Evolutionary conservation across 2,329 filamentous ascomycete genomes (phyloP), one percentile per base, ranked within the genome.

Genomic region (Lachnellula hyalina): DNA sequence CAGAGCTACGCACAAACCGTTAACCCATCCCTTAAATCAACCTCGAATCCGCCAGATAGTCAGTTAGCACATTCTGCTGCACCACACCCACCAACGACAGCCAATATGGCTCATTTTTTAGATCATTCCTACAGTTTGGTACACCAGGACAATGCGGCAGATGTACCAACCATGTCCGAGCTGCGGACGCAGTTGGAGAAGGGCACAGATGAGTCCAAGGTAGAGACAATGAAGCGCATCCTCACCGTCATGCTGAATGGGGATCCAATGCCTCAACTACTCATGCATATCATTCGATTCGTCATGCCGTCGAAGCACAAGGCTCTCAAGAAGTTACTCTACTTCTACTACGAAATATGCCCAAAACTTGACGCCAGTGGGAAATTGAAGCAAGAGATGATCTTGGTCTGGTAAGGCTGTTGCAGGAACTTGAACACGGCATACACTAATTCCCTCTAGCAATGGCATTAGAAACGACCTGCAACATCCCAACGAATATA

Each of bases 231-330:
- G 90, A 95, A 94, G 84, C 88, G 85, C 77, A 91, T 99, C 72
- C 77, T 97, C 70, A 96, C 90, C 61, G 85, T 96, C 70, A 97
- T 99, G 94, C 84, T 99, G 69, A 97, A 97, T 72, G 94, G 94
- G 65, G 93, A 99, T 70, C 86, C 94, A 41, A 94, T 99, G 87
- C 88, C 92, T 25, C 86, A 91, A 65, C 81, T 99, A 19, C 85
- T 99, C 66, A 99, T 99, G 94, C 94, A 97, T 77, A 99, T 99
- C 70, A 99, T 99, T 73, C 90, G 94, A 72, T 99, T 99, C 72
- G 92, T 99, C 67, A 99, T 99, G 94, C 94, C 94, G 14, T 96
- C 91, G 61, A 96, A 95, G 78, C 90, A 89, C 74, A 99, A 99
- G 77, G 79, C 87, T 42, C 79, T 99, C 67, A 99, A 99, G 83